Base-by-base conservation (phyloP, 2,329 filamentous ascomycete genomes). In the Pseudogymnoascus sp. region DNA sequence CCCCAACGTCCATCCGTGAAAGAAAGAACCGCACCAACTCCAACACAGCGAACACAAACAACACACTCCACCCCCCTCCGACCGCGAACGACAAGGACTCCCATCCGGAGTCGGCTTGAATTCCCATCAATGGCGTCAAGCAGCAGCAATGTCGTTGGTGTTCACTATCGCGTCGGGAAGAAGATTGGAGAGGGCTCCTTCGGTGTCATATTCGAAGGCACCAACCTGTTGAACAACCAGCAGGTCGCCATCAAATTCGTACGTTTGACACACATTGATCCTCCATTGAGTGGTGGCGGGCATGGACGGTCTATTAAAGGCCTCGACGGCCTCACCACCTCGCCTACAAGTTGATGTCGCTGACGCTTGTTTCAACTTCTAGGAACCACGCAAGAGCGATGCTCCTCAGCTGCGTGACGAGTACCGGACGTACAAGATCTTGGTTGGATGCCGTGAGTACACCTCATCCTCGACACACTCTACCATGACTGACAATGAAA, bases 241-340 rank as follows among this genome's bases (percentile, higher is more conserved):
- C 92, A 97, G 79, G 93, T 99, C 66, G 94, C 94, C 73, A 99
- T 99, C 82, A 99, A 99, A 82, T 99, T 99, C 78, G 91, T 96
- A 80, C 73, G 90, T 87, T 63, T 38, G 37, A 61, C 45, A 35
- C 31, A 45, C n/a, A 60, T 35, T 37, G 19, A 6, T 7, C 37
- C 6, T 19, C 31, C 41, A 21, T 35, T 29, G 60, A 31, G n/a
- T 43, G 19, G 19, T 2, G 26, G 26, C 4, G 19, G 10, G 38
- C 38, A 21, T 21, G 19, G 19, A 21, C 19, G 6, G 11, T 23
- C 11, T 43, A 43, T 23, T 43, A 55, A 16, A 23, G 45, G 43
- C 26, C 26, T 29, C 26, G 3, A 29, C 7, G 26, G 41, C 41
- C 4, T 52, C 60, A 61, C 29, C n/a, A 8, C 38, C 2, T 41